Conservation (phyloP, 805 yeast genomes). For the Candida maris region DNA sequence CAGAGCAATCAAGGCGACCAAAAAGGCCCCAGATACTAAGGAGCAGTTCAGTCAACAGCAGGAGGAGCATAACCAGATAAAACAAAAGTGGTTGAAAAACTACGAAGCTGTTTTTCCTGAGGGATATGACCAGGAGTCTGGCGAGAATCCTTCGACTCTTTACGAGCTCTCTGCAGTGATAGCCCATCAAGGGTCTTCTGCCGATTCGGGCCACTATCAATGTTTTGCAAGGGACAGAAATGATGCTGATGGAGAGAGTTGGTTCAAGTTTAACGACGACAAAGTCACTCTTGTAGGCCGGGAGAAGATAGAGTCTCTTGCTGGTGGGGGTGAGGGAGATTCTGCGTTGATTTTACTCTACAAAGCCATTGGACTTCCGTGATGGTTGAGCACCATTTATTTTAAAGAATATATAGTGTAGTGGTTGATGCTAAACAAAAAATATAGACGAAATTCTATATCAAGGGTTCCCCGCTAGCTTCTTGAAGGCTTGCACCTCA, state of each 20-base stretch:
- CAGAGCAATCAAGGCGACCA: conserved; percentile 67
- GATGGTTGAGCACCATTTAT: too few relatives aligned
- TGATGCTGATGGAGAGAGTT: conserved; percentile 62
- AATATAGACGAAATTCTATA: too few relatives aligned
- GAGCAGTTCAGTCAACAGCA: conserved; percentile 56
- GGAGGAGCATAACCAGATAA: conserved; percentile 44
- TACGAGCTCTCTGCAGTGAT: conserved; percentile 80
- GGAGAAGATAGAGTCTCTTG: conserved; percentile 76
- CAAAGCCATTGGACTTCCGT: conserved; percentile 68
- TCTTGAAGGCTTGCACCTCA: conserved; percentile 67
- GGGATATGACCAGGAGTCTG: conserved; percentile 36
- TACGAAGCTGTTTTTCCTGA: conserved; percentile 44
- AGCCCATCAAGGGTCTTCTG: conserved; percentile 92
- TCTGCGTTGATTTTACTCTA: conserved; percentile 87
- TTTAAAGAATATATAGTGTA: too few relatives aligned
- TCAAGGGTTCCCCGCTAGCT: conserved; percentile 48
- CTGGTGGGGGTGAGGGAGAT: conserved; percentile 98
- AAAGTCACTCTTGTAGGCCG: conserved; percentile 73
- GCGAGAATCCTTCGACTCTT: conserved; percentile 83
- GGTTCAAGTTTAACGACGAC: conserved; percentile 97
- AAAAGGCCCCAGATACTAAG: conserved; percentile 42
- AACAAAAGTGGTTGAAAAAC: conserved; percentile 46
- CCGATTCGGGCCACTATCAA: conserved; percentile 97
- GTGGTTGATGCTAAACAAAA: too few relatives aligned
- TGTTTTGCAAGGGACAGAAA: conserved; percentile 72